phyloP scores from a whole-genome alignment of 306 rosid species.

The Cicer chorassanicum region DNA sequence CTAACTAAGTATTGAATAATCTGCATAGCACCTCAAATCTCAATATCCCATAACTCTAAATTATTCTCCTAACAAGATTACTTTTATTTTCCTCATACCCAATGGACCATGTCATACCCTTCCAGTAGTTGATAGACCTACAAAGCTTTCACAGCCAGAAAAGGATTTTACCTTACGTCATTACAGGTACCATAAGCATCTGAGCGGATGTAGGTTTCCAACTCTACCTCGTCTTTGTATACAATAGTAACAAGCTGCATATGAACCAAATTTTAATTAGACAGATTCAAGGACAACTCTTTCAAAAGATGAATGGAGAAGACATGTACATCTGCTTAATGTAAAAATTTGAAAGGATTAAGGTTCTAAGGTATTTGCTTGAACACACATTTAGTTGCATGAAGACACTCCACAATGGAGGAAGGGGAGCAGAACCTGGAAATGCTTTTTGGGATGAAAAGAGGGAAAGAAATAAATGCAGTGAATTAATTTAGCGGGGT shows the following conservation, averaged over 20 bases:
- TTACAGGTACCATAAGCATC: slow-evolving; percentile 72
- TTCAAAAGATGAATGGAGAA: slow-evolving; percentile 34
- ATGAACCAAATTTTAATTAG: slow-evolving; percentile 47
- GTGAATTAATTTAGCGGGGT: slow-evolving; percentile 4
- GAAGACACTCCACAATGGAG: slow-evolving; percentile 23
- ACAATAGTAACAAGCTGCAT: slow-evolving; percentile 73
- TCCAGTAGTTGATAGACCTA: slow-evolving; percentile 36
- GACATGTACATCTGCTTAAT: background rate
- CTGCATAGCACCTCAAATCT: slow-evolving; percentile 25
- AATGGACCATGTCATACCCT: slow-evolving; percentile 4
- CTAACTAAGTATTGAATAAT: slow-evolving; percentile 15
- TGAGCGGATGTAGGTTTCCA: slow-evolving; percentile 85
- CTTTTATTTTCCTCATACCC: slow-evolving; percentile 18
- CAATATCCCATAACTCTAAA: slow-evolving; percentile 3
- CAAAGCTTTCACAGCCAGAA: slow-evolving; percentile 36
- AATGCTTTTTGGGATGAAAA: background rate
- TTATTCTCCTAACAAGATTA: background rate
- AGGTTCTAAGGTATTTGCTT: slow-evolving; percentile 32
- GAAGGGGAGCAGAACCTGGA: background rate
- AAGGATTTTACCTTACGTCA: slow-evolving; percentile 60
- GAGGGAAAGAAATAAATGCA: slow-evolving; percentile 21
- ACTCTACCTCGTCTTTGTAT: slow-evolving; percentile 81
- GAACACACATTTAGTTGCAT: slow-evolving; percentile 22
- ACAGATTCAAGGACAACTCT: slow-evolving; percentile 36
- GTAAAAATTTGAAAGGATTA: slow-evolving; percentile 18